These are phyloP conservation scores for Auricularia sp. DNA, from an alignment of 768 basidiomycete species.

Conservation along the genomic window DNA sequence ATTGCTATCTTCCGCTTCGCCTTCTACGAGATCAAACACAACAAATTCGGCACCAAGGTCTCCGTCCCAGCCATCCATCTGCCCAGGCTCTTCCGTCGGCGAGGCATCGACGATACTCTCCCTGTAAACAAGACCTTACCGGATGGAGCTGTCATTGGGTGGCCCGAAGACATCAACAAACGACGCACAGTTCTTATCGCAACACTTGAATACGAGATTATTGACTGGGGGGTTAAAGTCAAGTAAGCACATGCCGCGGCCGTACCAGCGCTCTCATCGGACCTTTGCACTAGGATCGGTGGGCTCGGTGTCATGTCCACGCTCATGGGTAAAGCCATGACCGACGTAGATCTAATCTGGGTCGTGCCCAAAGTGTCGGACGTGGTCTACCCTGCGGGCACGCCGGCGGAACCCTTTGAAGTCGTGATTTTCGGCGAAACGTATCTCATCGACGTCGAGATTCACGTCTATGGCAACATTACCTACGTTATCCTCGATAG, in stretches of 20 bases:
- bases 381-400: slow-evolving; percentile 83
- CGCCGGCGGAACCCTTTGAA: slow-evolving; percentile 87
- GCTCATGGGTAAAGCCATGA: slow-evolving; percentile 97
- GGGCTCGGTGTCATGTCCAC: slow-evolving; percentile 97
- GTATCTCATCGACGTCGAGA: slow-evolving; percentile 92
- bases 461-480: slow-evolving; percentile 87
- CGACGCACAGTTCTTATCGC: slow-evolving; percentile 85
- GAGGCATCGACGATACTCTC: slow-evolving; percentile 30
- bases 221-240: slow-evolving; percentile 96
- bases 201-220: slow-evolving; percentile 90
- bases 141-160: slow-evolving; percentile 74
- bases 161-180: slow-evolving; percentile 90
- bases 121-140: slow-evolving; percentile 42
- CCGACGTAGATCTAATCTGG: slow-evolving; percentile 91
- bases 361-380: slow-evolving; percentile 93
- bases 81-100: slow-evolving; percentile 13
- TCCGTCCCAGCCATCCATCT: slow-evolving; percentile 74
- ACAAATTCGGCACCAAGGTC: slow-evolving; percentile 80
- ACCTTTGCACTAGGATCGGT: slow-evolving; percentile 43
- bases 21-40: slow-evolving; percentile 93
- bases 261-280: neutral
- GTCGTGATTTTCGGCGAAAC: slow-evolving; percentile 94
- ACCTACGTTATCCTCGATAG: slow-evolving; percentile 90
- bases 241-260: slow-evolving; percentile 27
- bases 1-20: slow-evolving; percentile 88